Conservation (phyloP, 2,329 filamentous ascomycete species). For the Aspergillus phoenicis region DNA sequence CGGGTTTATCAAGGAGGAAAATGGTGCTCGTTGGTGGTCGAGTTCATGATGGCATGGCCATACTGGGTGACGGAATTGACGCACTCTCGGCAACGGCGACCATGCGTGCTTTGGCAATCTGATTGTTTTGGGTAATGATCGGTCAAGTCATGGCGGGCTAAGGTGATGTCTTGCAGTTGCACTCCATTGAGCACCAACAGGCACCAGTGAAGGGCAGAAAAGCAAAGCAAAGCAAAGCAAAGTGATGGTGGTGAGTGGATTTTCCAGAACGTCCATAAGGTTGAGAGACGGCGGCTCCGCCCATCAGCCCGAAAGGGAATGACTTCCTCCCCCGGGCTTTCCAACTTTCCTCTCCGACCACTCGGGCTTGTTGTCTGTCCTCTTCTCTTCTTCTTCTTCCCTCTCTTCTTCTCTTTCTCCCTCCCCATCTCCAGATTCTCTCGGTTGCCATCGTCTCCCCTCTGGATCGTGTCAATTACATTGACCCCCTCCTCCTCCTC, state of each 20-base stretch:
- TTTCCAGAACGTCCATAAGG: not conserved
- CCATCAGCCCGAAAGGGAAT: conserved; percentile 15
- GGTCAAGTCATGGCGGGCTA: not conserved
- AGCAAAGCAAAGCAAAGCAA: no score
- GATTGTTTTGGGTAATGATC: not conserved
- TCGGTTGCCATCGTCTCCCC: conserved; percentile 8
- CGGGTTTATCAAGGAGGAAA: not conserved
- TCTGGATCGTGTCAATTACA: conserved; percentile 14
- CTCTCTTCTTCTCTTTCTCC: conserved; percentile 3
- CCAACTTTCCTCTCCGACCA: conserved; percentile 15
- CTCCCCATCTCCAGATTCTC: conserved; percentile 7
- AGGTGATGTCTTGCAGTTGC: not conserved
- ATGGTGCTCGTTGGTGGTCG: no score
- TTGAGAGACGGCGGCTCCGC: conserved; percentile 13
- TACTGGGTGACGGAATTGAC: not conserved
- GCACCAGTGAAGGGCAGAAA: not conserved
- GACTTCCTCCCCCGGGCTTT: conserved; percentile 16
- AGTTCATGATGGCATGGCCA: no score
- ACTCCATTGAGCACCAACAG: not conserved
- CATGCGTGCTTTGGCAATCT: not conserved
- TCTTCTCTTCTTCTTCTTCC: conserved; percentile 16
- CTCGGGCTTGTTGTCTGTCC: conserved; percentile 24
- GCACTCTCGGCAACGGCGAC: not conserved
- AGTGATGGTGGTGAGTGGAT: not conserved
- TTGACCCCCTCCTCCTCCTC: conserved; percentile 11